Evolutionary conservation across 768 basidiomycete species (phyloP).

Genomic region (Amylocystis lapponica): DNA sequence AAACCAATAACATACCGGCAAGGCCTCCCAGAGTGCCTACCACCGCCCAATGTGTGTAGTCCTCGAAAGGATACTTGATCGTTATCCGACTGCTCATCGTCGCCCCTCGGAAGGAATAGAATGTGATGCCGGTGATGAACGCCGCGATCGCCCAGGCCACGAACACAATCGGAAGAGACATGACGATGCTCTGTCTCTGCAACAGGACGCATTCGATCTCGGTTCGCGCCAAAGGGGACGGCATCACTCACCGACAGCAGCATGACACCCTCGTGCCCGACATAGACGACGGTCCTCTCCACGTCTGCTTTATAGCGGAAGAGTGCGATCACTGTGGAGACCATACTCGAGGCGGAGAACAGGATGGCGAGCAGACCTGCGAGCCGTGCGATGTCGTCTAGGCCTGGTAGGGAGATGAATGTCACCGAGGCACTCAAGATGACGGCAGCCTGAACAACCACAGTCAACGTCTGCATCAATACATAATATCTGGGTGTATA

Average conservation of each 20-base stretch:
- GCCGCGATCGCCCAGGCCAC: conserved; percentile 65
- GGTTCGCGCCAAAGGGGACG: conserved; percentile 1
- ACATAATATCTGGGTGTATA: background rate
- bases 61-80: conserved; percentile 42
- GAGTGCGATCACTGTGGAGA: conserved; percentile 61
- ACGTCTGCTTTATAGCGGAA: conserved; percentile 66
- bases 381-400: conserved; percentile 58
- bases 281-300: conserved; percentile 40
- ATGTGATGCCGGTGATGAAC: conserved; percentile 57
- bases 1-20: conserved; percentile 53
- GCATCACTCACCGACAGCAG: conserved; percentile 37
- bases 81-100: conserved; percentile 32
- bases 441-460: conserved; percentile 57
- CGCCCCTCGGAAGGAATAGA: conserved; percentile 59
- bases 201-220: conserved; percentile 2
- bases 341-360: conserved; percentile 65
- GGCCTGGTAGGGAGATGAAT: conserved; percentile 70
- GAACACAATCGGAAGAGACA: conserved; percentile 72
- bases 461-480: conserved; percentile 2
- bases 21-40: conserved; percentile 61
- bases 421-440: conserved; percentile 79
- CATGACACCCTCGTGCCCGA: conserved; percentile 51
- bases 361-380: conserved; percentile 64
- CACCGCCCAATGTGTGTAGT: conserved; percentile 58
- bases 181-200: conserved; percentile 55